A percentile compares a stretch with the other conserved stretches of the same genome.
phyloP scores from a whole-genome alignment of 169 alveolate species.

The Ichthyophthirius multifiliis region DNA sequence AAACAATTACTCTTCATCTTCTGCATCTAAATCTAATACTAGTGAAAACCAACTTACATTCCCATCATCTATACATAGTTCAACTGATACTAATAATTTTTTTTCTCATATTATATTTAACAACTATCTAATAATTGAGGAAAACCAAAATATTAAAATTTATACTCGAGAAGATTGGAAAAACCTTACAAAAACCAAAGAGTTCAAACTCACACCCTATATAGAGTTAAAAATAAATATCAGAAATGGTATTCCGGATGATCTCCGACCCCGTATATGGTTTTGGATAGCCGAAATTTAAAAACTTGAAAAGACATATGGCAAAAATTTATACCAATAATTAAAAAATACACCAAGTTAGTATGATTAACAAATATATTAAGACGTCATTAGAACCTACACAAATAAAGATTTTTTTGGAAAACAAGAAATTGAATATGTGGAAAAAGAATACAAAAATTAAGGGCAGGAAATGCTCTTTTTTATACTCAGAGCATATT shows the following conservation, averaged over 20 bases:
- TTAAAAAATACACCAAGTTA: not conserved
- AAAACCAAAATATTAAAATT: no score
- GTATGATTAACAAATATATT: not conserved
- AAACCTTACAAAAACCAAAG: not conserved
- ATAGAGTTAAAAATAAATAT: not conserved
- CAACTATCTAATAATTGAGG: no score
- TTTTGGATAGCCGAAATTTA: not conserved
- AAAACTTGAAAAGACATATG: not conserved
- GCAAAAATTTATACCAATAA: not conserved
- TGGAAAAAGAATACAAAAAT: not conserved
- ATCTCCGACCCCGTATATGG: constrained; percentile 5
- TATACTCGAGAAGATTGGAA: not conserved
- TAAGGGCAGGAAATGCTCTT: not conserved
- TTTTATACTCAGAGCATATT: constrained; percentile 11
- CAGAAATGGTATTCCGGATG: not conserved
- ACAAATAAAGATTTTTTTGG: not conserved
- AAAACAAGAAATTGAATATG: not conserved
- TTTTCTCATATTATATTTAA: no score
- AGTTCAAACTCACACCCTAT: not conserved
- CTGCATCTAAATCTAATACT: no score
- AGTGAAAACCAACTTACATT: no score
- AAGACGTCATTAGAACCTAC: not conserved
- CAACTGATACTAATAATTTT: no score
- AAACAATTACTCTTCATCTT: no score
- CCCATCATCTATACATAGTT: no score